These are phyloP conservation scores for Phoma sp. DNA, from an alignment of 2,329 filamentous ascomycete species.

Conservation along the genomic window DNA sequence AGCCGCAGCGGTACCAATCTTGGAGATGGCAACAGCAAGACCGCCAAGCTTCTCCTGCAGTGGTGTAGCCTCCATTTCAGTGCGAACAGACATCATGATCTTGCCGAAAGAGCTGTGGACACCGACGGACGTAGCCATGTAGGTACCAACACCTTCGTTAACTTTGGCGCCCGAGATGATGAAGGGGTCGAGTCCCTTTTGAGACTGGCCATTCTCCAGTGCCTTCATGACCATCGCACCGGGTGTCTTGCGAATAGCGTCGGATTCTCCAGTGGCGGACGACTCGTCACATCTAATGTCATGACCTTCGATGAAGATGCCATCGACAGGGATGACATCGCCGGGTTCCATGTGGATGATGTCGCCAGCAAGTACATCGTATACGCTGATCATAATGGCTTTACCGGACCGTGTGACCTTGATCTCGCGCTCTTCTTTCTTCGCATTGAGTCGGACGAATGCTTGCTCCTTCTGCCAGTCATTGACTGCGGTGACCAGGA, in stretches of 20 bases:
- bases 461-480: conserved; percentile 49
- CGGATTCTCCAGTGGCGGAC: conserved; percentile 75
- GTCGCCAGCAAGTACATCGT: conserved; percentile 73
- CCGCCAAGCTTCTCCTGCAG: conserved; percentile 62
- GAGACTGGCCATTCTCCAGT: conserved; percentile 59
- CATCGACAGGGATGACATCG: conserved; percentile 74
- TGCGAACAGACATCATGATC: conserved; percentile 64
- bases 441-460: conserved; percentile 45
- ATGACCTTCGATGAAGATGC: conserved; percentile 70
- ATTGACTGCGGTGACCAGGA: conserved; percentile 48
- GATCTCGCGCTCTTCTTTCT: conserved; percentile 47
- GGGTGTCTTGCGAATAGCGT: conserved; percentile 71
- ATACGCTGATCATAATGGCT: conserved; percentile 62
- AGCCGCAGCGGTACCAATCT: conserved; percentile 55
- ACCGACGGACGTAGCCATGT: conserved; percentile 63
- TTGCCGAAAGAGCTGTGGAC: conserved; percentile 64
- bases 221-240: conserved; percentile 66
- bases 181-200: conserved; percentile 68
- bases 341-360: conserved; percentile 73
- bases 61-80: conserved; percentile 61
- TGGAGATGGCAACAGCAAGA: conserved; percentile 61
- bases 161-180: conserved; percentile 66
- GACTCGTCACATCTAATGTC: conserved; percentile 75
- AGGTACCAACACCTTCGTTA: conserved; percentile 60
- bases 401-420: conserved; percentile 68